phyloP scores from a whole-genome alignment of 2,329 filamentous ascomycete species.

The Epichloe gansuensis region DNA sequence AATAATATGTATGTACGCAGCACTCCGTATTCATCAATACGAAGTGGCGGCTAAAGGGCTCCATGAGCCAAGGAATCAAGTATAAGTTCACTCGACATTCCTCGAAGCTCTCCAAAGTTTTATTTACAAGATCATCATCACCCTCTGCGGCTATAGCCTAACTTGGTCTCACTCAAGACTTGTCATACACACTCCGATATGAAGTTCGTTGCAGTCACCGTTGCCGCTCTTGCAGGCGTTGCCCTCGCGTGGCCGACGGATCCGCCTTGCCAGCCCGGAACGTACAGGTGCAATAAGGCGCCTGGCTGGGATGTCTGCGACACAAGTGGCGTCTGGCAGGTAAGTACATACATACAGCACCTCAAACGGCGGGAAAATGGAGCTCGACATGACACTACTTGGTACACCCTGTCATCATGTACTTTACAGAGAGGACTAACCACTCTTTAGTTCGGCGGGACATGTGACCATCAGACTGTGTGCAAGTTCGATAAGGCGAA shows the following conservation, averaged over 20 bases:
- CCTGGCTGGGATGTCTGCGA: conserved; percentile 24
- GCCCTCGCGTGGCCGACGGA: conserved; percentile 7
- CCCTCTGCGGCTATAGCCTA: too few relatives aligned
- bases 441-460: conserved; percentile 18
- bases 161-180: neutral
- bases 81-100: too few relatives aligned
- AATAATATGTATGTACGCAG: too few relatives aligned
- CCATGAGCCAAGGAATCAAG: too few relatives aligned
- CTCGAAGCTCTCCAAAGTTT: too few relatives aligned
- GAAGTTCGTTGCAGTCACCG: conserved; percentile 17
- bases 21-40: too few relatives aligned
- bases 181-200: conserved; percentile 12
- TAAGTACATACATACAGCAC: conserved; percentile 20
- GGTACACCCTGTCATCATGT: neutral
- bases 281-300: conserved; percentile 21
- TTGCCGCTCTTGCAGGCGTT: conserved; percentile 12
- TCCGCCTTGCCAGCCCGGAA: conserved; percentile 19
- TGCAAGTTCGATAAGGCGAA: conserved; percentile 25
- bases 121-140: neutral
- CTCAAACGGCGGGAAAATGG: neutral
- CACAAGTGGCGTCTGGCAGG: conserved; percentile 18
- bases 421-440: neutral
- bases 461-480: conserved; percentile 23
- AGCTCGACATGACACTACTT: neutral
- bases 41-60: too few relatives aligned